These are phyloP conservation scores for Trametes cubensis DNA, from an alignment of 768 basidiomycete species.

Conservation along the genomic window DNA sequence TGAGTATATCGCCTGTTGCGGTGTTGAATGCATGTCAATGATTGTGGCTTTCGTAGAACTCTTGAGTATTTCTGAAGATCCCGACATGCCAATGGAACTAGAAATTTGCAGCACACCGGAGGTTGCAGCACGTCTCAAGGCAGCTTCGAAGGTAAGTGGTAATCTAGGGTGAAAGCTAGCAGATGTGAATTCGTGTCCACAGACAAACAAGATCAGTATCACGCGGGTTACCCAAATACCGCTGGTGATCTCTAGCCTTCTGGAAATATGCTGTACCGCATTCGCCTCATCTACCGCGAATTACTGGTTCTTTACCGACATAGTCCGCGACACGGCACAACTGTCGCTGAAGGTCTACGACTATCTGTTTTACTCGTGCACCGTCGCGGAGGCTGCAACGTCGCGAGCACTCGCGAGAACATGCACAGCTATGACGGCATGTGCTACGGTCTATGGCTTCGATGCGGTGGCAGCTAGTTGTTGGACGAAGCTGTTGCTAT, in stretches of 20 bases:
- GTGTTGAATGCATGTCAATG: neutral
- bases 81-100: neutral
- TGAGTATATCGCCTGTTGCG: neutral
- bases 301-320: slow-evolving; percentile 53
- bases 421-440: slow-evolving; percentile 29
- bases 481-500: slow-evolving; percentile 30
- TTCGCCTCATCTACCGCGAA: slow-evolving; percentile 47
- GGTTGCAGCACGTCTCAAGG: neutral
- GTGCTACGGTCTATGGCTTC: slow-evolving; percentile 7
- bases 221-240: slow-evolving; percentile 41
- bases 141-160: neutral
- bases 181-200: neutral
- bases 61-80: neutral
- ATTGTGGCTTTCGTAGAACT: neutral
- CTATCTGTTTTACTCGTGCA: slow-evolving; percentile 44
- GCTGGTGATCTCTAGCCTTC: slow-evolving; percentile 48
- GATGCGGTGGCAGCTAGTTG: neutral
- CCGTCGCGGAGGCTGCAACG: slow-evolving; percentile 38
- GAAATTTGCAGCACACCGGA: neutral
- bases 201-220: neutral
- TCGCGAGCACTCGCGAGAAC: slow-evolving; percentile 45
- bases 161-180: neutral
- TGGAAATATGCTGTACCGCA: slow-evolving; percentile 47
- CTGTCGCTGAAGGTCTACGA: slow-evolving; percentile 46
- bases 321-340: slow-evolving; percentile 46